A percentile compares a stretch with the other conserved stretches of the same genome.
Conservation (phyloP, 2,329 filamentous ascomycete genomes). For the Monascus ruber region DNA sequence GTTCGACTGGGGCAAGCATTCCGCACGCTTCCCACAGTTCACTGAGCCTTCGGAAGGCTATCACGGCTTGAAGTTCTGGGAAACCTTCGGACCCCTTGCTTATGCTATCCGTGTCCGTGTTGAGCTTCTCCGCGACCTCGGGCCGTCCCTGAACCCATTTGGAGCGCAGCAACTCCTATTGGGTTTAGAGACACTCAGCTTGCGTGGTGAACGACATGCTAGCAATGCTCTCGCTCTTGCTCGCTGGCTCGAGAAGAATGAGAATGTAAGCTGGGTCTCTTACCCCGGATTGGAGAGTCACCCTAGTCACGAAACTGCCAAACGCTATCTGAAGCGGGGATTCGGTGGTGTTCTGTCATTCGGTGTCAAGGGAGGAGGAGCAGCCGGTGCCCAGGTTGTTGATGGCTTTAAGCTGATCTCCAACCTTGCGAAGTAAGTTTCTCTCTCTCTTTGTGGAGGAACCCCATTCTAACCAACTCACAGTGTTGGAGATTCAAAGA, state of each 20-base stretch:
- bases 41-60: conserved; percentile 75
- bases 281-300: conserved; percentile 84
- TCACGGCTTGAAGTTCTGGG: conserved; percentile 89
- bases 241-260: conserved; percentile 69
- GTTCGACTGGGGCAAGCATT: conserved; percentile 86
- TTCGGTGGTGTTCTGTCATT: conserved; percentile 89
- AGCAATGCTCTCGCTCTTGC: conserved; percentile 72
- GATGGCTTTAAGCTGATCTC: conserved; percentile 92
- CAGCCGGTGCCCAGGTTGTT: conserved; percentile 76
- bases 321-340: conserved; percentile 74
- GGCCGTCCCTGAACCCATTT: conserved; percentile 74
- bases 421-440: conserved; percentile 69
- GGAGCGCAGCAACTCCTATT: conserved; percentile 84
- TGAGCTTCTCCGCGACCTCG: conserved; percentile 80
- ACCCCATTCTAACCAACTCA: conserved; percentile 5
- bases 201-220: conserved; percentile 78
- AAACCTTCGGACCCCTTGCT: conserved; percentile 71
- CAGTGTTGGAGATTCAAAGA: conserved; percentile 84
- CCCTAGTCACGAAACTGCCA: conserved; percentile 64
- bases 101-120: conserved; percentile 78
- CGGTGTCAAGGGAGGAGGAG: conserved; percentile 77
- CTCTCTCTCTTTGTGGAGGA: not conserved
- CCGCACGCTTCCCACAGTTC: conserved; percentile 81
- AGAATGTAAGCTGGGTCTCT: conserved; percentile 82
- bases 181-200: conserved; percentile 77